These are phyloP conservation scores for Musa itinerans DNA, from an alignment of 176 grass and related monocot genomes.

Conservation along the genomic window DNA sequence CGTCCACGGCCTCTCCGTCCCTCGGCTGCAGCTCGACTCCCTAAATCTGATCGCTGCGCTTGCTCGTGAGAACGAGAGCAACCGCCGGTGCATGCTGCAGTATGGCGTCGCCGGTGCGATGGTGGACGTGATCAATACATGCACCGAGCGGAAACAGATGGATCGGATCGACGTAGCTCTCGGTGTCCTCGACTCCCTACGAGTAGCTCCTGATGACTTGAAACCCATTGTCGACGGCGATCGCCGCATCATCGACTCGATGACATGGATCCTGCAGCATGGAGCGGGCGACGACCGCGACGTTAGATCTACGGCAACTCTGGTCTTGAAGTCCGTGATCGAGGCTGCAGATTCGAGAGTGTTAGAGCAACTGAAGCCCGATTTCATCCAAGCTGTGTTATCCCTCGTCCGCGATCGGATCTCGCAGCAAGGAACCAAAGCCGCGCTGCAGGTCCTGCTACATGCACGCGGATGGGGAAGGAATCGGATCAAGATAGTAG, in stretches of 20 bases:
- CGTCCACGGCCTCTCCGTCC: neutral
- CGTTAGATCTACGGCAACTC: slow-evolving; percentile 20
- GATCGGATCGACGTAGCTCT: neutral
- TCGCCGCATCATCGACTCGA: neutral
- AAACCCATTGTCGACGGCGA: neutral
- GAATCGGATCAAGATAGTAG: slow-evolving; percentile 57
- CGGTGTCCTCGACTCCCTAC: neutral
- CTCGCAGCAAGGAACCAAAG: slow-evolving; percentile 33
- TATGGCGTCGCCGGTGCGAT: neutral
- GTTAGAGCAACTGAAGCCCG: slow-evolving; percentile 30
- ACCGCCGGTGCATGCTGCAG: slow-evolving; percentile 3
- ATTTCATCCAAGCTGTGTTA: slow-evolving; percentile 55
- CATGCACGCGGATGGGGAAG: slow-evolving; percentile 44
- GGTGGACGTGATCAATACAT: neutral
- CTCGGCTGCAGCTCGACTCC: neutral
- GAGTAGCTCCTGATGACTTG: neutral
- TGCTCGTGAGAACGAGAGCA: slow-evolving; percentile 1
- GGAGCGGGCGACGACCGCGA: neutral
- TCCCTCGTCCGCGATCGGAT: slow-evolving; percentile 32
- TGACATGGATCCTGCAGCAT: neutral
- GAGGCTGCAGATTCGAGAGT: slow-evolving; percentile 28
- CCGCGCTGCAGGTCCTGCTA: slow-evolving; percentile 49
- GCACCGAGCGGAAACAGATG: neutral
- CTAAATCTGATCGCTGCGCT: neutral
- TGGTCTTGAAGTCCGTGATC: slow-evolving; percentile 40